Base-by-base conservation (phyloP, 2,329 filamentous ascomycete species). In the Thielaviopsis populi region DNA sequence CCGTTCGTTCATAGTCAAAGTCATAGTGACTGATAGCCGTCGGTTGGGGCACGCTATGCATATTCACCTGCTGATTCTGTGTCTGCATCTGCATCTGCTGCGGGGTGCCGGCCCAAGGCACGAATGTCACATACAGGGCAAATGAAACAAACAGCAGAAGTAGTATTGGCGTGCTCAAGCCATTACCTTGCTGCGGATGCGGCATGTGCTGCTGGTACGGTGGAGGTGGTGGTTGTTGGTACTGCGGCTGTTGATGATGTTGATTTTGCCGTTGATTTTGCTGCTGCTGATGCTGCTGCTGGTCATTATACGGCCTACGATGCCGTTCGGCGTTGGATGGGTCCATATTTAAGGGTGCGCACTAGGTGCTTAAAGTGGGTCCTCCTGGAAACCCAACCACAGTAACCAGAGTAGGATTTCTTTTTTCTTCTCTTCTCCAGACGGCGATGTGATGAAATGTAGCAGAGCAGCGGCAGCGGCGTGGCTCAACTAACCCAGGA, bases 61-160 rank as follows among this genome's bases (percentile, higher is more conserved):
- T 59, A 48, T 63, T 59, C 27, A 61, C 59, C 48, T 64, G 63
- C 56, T 53, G 61, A 48, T 61, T 30, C 48, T 56, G 61, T 17
- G 43, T 33, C 62, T 63, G 53, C 54, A 42, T 50, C 13, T 63
- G 50, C 13, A 43, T 27, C 62, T 63, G 62, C 27, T 59, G 50
- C 30, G 62, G 59, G 17, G 58, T 62, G 30, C 65, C 65, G 13
- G 62, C 65, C 59, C 59, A 64, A 17, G 65, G 65, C 41, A 66
- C 65, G 33, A 66, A 66, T 53, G 65, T 59, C 41, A 66, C 65
- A 60, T 66, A 66, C 62, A 66, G 13, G 17, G 65, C 65, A 60
- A 66, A 64, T 13, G 62, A 64, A 11, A 66, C 62, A 62, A 66
- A 66, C 33, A 66, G 56, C 42, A 66, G 46, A 50, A 66, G 60